Percentiles rank a stretch among this genome's conserved stretches.
Conservation (phyloP, 257 asterid species). For the Fraxinus americana region DNA sequence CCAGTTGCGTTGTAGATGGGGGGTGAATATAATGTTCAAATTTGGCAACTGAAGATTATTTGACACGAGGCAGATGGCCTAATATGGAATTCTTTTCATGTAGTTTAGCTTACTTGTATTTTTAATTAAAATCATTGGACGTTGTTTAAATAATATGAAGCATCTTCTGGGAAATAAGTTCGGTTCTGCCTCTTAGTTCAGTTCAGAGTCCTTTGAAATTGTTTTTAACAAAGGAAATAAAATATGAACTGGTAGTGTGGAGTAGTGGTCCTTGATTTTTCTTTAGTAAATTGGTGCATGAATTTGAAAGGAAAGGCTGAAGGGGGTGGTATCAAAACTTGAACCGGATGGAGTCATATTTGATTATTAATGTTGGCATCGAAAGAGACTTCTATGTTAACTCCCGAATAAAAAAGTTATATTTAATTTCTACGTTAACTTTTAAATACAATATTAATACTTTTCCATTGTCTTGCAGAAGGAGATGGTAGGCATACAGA, state of each 20-base stretch:
- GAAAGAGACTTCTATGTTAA: background rate
- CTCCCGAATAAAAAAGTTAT: background rate
- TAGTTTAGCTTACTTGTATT: background rate
- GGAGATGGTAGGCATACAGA: no score
- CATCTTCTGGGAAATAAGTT: background rate
- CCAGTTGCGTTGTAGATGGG: background rate
- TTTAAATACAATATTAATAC: no score
- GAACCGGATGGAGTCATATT: background rate
- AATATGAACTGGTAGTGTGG: conserved; percentile 31
- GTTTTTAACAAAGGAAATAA: conserved; percentile 27
- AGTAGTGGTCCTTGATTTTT: conserved; percentile 36
- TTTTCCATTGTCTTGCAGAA: no score
- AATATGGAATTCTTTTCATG: background rate
- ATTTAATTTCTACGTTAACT: no score
- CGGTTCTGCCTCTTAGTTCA: background rate
- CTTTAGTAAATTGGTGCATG: conserved; percentile 31
- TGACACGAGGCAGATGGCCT: background rate
- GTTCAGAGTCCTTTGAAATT: no score
- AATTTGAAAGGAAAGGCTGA: conserved; percentile 35
- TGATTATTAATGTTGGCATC: background rate
- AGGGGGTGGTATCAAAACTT: conserved; percentile 32
- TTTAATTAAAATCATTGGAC: background rate
- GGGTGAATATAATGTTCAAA: background rate
- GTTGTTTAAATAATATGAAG: background rate
- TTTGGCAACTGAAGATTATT: background rate